These are phyloP conservation scores for Kodamaea kaohsiungensis DNA, from an alignment of 805 yeast genomes.

Conservation along the genomic window DNA sequence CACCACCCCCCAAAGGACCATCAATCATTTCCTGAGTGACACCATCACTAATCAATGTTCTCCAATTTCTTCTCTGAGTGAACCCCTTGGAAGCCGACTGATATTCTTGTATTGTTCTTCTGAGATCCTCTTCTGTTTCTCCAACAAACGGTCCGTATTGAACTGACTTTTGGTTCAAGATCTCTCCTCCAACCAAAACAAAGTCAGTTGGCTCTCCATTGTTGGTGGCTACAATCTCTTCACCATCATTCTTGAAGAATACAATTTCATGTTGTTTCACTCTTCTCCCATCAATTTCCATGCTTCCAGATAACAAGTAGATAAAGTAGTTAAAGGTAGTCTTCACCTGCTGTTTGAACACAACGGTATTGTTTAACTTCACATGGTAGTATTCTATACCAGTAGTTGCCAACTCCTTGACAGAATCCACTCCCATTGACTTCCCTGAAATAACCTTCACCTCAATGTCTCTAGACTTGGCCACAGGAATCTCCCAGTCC, in stretches of 20 bases:
- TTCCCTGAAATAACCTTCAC: slow-evolving; percentile 79
- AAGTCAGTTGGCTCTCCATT: slow-evolving; percentile 47
- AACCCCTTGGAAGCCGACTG: slow-evolving; percentile 70
- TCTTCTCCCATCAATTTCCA: slow-evolving; percentile 41
- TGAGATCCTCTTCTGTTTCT: slow-evolving; percentile 62
- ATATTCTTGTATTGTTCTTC: slow-evolving; percentile 71
- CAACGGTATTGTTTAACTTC: slow-evolving; percentile 63
- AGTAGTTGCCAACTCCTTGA: slow-evolving; percentile 75
- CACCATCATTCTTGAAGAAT: slow-evolving; percentile 71
- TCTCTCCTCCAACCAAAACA: slow-evolving; percentile 72
- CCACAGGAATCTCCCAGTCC: slow-evolving; percentile 70
- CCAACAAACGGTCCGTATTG: slow-evolving; percentile 95
- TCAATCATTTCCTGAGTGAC: slow-evolving; percentile 44
- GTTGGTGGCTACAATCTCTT: slow-evolving; percentile 9
- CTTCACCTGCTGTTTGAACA: slow-evolving; percentile 60
- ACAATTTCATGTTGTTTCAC: slow-evolving; percentile 51
- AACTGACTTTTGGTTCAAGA: slow-evolving; percentile 69
- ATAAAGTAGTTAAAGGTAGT: slow-evolving; percentile 65
- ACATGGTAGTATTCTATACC: slow-evolving; percentile 76
- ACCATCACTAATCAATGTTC: slow-evolving; percentile 46
- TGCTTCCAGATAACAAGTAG: slow-evolving; percentile 63
- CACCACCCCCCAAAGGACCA: slow-evolving; percentile 36
- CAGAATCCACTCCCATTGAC: slow-evolving; percentile 72
- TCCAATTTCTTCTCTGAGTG: slow-evolving; percentile 67
- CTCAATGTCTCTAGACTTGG: slow-evolving; percentile 55